Base-by-base conservation (phyloP, 257 asterid species). In the Jacaranda mimosifolia region DNA sequence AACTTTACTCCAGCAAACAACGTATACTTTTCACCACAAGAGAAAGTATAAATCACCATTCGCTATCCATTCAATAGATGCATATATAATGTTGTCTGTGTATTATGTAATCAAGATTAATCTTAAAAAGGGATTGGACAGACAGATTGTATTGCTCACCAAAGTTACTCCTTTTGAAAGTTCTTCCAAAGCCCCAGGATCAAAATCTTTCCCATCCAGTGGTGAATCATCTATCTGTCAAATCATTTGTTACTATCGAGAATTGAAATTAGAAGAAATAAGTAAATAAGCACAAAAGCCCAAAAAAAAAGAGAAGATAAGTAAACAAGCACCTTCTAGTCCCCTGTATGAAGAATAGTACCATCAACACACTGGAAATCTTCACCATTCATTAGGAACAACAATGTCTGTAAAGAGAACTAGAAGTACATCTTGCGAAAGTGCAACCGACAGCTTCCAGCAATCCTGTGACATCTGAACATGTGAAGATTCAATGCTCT, bases 311-410 rank as follows among this genome's bases (percentile, higher is more conserved):
- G 52, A 35, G 72, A 53, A 66, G 53, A 67, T 63, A n/a, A n/a
- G n/a, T n/a, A n/a, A n/a, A n/a, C n/a, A n/a, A n/a, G n/a, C 84
- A 93, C 99, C 99, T 96, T 96, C 99, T 98, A 96, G 84, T 96
- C 99, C 71, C 99, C 99, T 21, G 99, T 96, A 83, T 96, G 99
- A 84, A 96, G 97, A 83, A 96, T 93, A 72, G 98, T 93, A 69
- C 99, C 99, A 84, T 93, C 99, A 82, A 92, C 80, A 82, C 98
- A 96, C 55, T 98, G 97, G 78, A 96, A 89, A 18, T 55, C 48
- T 40, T 46, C 26, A 21, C 39, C 18, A 55, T 14, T 40, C 68
- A 13, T 63, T 19, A 58, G 71, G 76, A 79, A 43, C n/a, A 68
- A 59, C 14, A 42, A 40, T 52, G 57, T 45, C 39, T 1, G 71